Evolutionary conservation across 371 early-diverging fungal genomes (phyloP).

Genomic region (Capniomyces stellatus): DNA sequence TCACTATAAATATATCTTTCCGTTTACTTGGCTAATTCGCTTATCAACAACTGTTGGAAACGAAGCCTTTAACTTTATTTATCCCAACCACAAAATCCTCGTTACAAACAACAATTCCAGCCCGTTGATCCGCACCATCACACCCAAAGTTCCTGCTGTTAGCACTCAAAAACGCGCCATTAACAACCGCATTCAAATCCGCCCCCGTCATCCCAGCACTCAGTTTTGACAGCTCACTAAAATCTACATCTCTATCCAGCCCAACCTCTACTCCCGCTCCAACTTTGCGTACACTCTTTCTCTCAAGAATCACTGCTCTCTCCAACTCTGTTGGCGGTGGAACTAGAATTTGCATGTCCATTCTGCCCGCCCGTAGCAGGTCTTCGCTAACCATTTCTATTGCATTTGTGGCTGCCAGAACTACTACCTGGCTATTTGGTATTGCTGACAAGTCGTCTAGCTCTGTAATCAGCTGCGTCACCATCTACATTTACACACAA

Average conservation of each 20-base stretch:
- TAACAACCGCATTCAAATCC: too few species aligned
- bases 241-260: conserved; percentile 86
- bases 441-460: conserved; percentile 98
- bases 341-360: conserved; percentile 99
- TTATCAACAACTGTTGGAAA: too few species aligned
- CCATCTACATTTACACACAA: conserved; percentile 44
- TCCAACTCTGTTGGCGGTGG: conserved; percentile 99
- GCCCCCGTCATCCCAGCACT: conserved; percentile 78
- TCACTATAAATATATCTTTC: too few species aligned
- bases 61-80: too few species aligned
- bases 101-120: too few species aligned
- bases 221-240: conserved; percentile 95
- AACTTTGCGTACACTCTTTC: conserved; percentile 63
- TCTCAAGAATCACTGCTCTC: conserved; percentile 97
- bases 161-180: too few species aligned
- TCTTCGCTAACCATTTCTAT: conserved; percentile 99
- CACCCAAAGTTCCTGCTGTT: too few species aligned
- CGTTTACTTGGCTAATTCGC: too few species aligned
- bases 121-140: too few species aligned
- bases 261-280: too few species aligned
- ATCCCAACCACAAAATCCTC: too few species aligned
- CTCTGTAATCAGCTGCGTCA: conserved; percentile 95
- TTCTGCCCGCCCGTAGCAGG: conserved; percentile 82
- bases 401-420: conserved; percentile 96
- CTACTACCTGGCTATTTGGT: conserved; percentile 83